Conservation (phyloP, 441 rosid species). For the Pelargonium australe region DNA sequence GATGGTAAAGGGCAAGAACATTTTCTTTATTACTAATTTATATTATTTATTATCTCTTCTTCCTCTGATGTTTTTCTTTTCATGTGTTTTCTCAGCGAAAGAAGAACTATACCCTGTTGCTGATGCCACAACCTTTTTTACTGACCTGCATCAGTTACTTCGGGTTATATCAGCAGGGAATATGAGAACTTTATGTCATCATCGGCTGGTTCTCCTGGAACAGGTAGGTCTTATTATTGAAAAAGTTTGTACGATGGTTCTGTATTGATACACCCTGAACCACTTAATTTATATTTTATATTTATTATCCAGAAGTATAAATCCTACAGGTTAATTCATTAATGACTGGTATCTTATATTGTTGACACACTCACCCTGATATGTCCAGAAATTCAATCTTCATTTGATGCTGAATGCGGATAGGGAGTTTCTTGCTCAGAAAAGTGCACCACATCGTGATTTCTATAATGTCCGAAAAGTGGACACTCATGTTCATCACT, state of each 20-base stretch:
- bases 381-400: conserved; percentile 84
- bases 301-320: too few relatives aligned
- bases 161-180: conserved; percentile 87
- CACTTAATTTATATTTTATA: too few relatives aligned
- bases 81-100: conserved; percentile 40
- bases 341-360: neutral
- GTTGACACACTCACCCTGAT: conserved; percentile 20
- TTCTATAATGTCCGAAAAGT: conserved; percentile 97
- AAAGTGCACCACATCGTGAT: conserved; percentile 99
- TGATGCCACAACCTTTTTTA: conserved; percentile 90
- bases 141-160: conserved; percentile 85
- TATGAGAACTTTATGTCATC: conserved; percentile 88
- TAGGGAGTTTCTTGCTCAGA: conserved; percentile 92
- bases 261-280: too few relatives aligned
- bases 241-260: too few relatives aligned
- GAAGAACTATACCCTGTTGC: conserved; percentile 93
- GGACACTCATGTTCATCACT: conserved; percentile 97
- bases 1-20: too few relatives aligned
- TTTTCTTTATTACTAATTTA: too few relatives aligned
- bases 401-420: conserved; percentile 99
- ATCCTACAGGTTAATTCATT: too few relatives aligned
- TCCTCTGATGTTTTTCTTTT: conserved; percentile 9
- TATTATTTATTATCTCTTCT: too few relatives aligned
- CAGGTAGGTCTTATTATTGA: conserved; percentile 42
- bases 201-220: conserved; percentile 89